Base-by-base conservation (phyloP, 768 basidiomycete species). In the Termitomyces sp. region DNA sequence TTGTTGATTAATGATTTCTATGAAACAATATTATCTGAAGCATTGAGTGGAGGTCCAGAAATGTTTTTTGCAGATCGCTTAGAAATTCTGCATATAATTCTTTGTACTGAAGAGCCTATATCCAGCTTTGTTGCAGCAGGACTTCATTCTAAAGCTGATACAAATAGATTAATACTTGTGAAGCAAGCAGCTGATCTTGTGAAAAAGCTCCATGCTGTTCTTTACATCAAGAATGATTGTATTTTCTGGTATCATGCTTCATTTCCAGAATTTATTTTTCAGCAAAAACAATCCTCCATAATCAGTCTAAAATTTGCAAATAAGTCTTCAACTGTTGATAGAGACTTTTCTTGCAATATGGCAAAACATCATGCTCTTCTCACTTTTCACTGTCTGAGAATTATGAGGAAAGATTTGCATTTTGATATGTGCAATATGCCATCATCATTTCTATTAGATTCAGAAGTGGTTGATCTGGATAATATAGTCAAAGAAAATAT, bases 221-320 rank as follows among this genome's bases (percentile, higher is more conserved):
- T 69, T 13, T 66, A 67, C 12, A 48, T 31, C 8, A 55, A 63
- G 59, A 49, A 64, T 12, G 33, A 41, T 7, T 52, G 20, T 1
- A 51, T 67, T 13, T 57, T 62, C 33, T 69, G 56, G 57, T 66
- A 66, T 49, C 65, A 69, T 51, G 56, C 64, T 22, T 67, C 65
- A 7, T 66, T 65, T 39, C 57, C 58, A 13, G 65, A 69, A 36
- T 67, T 67, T 42, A 56, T 68, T 13, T 64, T 62, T 41, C 31
- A 51, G 54, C 46, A 57, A 12, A 7, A 0, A 33, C 18, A n/a
- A n/a, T n/a, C n/a, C n/a, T n/a, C n/a, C n/a, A n/a, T n/a, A n/a
- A n/a, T n/a, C n/a, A n/a, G n/a, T n/a, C n/a, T n/a, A n/a, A n/a
- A n/a, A n/a, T n/a, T n/a, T n/a, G n/a, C n/a, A n/a, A n/a, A n/a